A percentile compares a stretch with the other conserved stretches of the same genome.
Evolutionary conservation across 2,329 filamentous ascomycete genomes (phyloP).

Genomic region (Phaeosphaeriaceae sp.): DNA sequence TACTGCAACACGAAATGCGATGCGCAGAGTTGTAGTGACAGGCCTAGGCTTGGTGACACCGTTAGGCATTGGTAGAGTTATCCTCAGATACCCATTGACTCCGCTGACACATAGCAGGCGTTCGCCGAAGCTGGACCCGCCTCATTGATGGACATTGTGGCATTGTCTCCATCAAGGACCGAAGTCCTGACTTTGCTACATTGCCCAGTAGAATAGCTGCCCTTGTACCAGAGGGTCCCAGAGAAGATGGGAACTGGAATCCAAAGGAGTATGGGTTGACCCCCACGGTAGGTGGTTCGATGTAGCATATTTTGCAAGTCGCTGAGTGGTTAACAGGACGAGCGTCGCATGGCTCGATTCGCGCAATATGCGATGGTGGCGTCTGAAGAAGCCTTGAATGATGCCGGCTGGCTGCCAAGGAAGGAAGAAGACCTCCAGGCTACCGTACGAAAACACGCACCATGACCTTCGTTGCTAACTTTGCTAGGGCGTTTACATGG

Average conservation of each 20-base stretch:
- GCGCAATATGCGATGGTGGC: conserved; percentile 91
- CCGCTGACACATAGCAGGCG: conserved; percentile 54
- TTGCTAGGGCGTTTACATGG: conserved; percentile 80
- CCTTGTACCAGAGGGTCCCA: conserved; percentile 69
- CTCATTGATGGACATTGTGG: conserved; percentile 82
- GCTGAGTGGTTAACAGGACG: conserved; percentile 55
- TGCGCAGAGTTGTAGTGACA: conserved; percentile 60
- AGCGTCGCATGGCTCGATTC: conserved; percentile 86
- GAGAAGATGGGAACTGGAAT: conserved; percentile 54
- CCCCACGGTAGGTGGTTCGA: conserved; percentile 32
- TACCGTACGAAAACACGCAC: conserved; percentile 59
- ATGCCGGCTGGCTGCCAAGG: conserved; percentile 77
- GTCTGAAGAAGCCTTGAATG: conserved; percentile 81
- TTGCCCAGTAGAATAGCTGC: conserved; percentile 87
- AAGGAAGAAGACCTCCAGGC: conserved; percentile 69
- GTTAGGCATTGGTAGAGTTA: conserved; percentile 70
- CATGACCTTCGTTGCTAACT: conserved; percentile 9
- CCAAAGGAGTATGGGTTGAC: conserved; percentile 53
- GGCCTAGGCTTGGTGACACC: conserved; percentile 64
- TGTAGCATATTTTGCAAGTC: conserved; percentile 20
- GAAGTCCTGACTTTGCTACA: conserved; percentile 69
- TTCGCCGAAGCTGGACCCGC: conserved; percentile 78
- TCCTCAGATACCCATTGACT: neutral
- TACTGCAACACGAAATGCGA: conserved; percentile 45
- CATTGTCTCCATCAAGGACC: conserved; percentile 73